Percentiles rank a stretch among this genome's conserved stretches.
Conservation (phyloP, 2,329 filamentous ascomycete genomes). For the Penicillium freii region DNA sequence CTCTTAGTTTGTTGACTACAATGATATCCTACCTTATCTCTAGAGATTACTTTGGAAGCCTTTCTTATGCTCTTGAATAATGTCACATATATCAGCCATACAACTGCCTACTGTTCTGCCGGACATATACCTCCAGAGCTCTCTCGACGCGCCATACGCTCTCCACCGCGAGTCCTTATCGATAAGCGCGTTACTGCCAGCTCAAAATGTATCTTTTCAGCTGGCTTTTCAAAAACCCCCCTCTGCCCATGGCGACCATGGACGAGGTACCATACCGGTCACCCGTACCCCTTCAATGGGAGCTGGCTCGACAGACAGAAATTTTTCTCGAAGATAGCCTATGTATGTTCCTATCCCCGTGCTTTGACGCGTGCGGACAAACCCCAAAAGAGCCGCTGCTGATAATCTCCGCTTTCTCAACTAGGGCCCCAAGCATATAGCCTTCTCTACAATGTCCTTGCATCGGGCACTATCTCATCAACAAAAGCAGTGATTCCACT, state of each 20-base stretch:
- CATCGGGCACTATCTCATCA: constrained; percentile 34
- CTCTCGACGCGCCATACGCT: background rate
- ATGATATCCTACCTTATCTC: background rate
- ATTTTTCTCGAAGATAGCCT: constrained; percentile 72
- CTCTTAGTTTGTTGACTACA: background rate
- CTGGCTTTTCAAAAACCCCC: background rate
- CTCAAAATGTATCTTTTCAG: background rate
- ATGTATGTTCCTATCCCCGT: constrained; percentile 47
- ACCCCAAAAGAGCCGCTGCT: background rate
- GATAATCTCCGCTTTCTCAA: constrained; percentile 6
- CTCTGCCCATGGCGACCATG: constrained; percentile 21
- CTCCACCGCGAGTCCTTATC: constrained; percentile 18
- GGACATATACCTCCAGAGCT: background rate
- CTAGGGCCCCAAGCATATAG: constrained; percentile 60
- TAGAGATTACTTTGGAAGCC: background rate
- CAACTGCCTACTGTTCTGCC: background rate
- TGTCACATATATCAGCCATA: background rate
- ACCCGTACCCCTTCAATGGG: constrained; percentile 58
- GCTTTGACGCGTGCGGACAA: background rate
- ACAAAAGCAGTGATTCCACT: constrained; percentile 64
- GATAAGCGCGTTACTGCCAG: constrained; percentile 19
- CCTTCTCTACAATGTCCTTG: constrained; percentile 54
- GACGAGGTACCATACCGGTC: constrained; percentile 48
- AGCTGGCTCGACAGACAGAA: constrained; percentile 64
- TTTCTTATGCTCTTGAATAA: background rate